These are phyloP conservation scores for Salix udensis DNA, from an alignment of 345 rosid species.

Conservation along the genomic window DNA sequence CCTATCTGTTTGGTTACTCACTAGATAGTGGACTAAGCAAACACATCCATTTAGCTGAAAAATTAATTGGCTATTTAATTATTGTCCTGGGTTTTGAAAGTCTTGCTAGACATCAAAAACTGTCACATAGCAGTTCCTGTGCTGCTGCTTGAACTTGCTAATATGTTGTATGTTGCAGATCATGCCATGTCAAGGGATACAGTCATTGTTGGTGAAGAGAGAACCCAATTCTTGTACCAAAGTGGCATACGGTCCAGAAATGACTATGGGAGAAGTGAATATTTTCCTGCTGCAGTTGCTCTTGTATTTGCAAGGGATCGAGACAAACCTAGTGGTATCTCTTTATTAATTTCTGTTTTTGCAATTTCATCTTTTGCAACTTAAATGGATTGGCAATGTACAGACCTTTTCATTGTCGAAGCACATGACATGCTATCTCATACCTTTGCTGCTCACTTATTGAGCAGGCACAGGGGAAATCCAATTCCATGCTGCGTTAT, in stretches of 20 bases:
- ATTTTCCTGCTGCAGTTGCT: slow-evolving; percentile 41
- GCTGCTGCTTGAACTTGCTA: slow-evolving; percentile 5
- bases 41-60: not conserved
- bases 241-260: slow-evolving; percentile 26
- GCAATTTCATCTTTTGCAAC: not conserved
- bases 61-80: not conserved
- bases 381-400: not conserved
- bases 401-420: not conserved
- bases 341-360: not conserved
- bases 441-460: slow-evolving; percentile 5
- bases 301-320: slow-evolving; percentile 68
- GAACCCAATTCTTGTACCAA: slow-evolving; percentile 39
- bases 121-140: not conserved
- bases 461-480: slow-evolving; percentile 54
- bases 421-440: not conserved
- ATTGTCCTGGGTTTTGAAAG: not conserved
- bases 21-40: not conserved
- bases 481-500: slow-evolving; percentile 55
- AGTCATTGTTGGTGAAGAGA: slow-evolving; percentile 64
- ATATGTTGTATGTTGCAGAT: slow-evolving; percentile 41
- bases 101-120: not conserved
- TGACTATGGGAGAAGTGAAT: slow-evolving; percentile 4
- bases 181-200: slow-evolving; percentile 68
- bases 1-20: not conserved
- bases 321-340: slow-evolving; percentile 51